A percentile compares a stretch with the other conserved stretches of the same genome.
Conservation (phyloP, 75 land plant species). For the Azolla pinnata region DNA sequence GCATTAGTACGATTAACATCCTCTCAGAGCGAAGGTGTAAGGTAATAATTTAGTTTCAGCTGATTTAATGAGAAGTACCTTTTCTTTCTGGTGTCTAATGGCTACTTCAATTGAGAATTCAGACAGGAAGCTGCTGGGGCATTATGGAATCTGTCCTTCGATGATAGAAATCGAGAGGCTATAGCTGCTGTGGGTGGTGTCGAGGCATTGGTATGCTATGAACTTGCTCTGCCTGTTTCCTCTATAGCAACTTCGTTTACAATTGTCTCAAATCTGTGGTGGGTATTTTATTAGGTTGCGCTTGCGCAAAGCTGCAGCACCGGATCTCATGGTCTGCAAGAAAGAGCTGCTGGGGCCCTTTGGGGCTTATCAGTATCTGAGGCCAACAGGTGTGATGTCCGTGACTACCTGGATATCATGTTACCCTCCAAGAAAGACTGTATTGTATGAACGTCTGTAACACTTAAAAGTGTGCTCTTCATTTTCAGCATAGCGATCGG, state of each 20-base stretch:
- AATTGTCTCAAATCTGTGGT: neutral
- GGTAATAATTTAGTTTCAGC: constrained; percentile 32
- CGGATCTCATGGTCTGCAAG: constrained; percentile 95
- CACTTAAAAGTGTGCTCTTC: neutral
- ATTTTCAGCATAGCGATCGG: constrained; percentile 89
- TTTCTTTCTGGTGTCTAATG: neutral
- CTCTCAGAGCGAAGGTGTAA: constrained; percentile 91
- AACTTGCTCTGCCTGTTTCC: neutral
- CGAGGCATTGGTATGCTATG: constrained; percentile 76
- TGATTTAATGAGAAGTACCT: neutral
- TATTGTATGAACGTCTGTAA: neutral
- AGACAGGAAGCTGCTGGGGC: constrained; percentile 99
- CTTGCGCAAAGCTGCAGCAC: constrained; percentile 89
- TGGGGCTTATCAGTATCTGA: constrained; percentile 99
- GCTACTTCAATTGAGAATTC: neutral
- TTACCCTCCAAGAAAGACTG: no score
- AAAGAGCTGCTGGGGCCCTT: constrained; percentile 99
- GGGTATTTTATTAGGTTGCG: constrained; percentile 46
- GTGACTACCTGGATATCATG: no score
- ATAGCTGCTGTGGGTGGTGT: constrained; percentile 98
- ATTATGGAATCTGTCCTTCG: constrained; percentile 96
- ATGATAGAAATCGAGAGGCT: constrained; percentile 97
- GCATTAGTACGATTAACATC: constrained; percentile 87
- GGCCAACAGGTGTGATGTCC: constrained; percentile 65
- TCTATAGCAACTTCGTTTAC: neutral